phyloP scores from a whole-genome alignment of 345 rosid species.

The Acer yangbiense region DNA sequence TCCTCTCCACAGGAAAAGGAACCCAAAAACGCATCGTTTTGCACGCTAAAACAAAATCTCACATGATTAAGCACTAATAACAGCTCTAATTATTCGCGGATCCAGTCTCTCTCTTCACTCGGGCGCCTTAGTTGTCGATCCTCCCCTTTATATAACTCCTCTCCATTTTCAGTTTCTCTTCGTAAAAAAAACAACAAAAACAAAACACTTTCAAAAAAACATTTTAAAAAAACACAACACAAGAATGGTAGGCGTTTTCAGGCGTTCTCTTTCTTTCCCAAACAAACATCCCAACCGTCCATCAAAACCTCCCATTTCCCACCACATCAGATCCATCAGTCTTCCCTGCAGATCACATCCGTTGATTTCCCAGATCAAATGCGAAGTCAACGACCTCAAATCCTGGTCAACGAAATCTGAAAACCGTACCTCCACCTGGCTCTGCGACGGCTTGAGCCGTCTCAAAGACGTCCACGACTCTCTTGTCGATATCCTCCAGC shows the following conservation, averaged over 20 bases:
- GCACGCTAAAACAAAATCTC: neutral
- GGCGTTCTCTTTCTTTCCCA: constrained; percentile 61
- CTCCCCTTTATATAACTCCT: constrained; percentile 13
- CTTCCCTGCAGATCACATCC: constrained; percentile 68
- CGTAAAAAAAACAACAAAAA: neutral
- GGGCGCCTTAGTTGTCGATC: constrained; percentile 27
- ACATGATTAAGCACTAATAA: constrained; percentile 6
- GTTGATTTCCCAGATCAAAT: constrained; percentile 47
- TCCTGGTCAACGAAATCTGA: constrained; percentile 29
- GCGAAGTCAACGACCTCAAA: constrained; percentile 35
- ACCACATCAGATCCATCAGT: constrained; percentile 57
- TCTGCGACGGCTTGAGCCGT: constrained; percentile 42
- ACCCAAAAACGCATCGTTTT: constrained; percentile 20
- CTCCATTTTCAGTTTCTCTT: neutral
- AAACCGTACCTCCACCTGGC: constrained; percentile 35
- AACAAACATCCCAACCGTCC: constrained; percentile 43
- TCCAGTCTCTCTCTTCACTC: constrained; percentile 26
- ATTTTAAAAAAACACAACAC: neutral
- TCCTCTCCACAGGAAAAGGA: constrained; percentile 25
- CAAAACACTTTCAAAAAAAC: neutral
- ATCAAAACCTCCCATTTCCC: constrained; percentile 41
- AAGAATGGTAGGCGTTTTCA: constrained; percentile 48
- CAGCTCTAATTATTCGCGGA: constrained; percentile 31
- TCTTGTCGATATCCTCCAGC: constrained; percentile 50
- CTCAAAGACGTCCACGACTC: constrained; percentile 47